Evolutionary conservation across 305 asterid species (phyloP).

Genomic region (Fraxinus angustifolia): DNA sequence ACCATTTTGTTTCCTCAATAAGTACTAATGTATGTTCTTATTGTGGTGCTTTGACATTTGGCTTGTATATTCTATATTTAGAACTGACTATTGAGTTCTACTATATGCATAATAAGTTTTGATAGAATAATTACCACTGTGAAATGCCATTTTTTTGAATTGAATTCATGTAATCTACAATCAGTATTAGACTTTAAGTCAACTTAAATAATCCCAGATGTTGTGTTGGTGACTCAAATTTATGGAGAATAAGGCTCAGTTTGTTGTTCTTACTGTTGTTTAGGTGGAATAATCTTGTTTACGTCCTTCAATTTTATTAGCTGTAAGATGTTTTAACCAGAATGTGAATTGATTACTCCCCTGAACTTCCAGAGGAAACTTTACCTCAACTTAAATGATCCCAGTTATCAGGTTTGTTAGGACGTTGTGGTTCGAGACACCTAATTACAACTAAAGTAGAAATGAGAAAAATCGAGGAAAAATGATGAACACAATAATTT

Average conservation of each 20-base stretch:
- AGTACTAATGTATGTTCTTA: conserved; percentile 19
- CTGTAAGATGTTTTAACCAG: background rate
- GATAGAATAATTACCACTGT: background rate
- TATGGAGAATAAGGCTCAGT: background rate
- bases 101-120: background rate
- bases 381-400: too few relatives aligned
- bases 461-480: too few relatives aligned
- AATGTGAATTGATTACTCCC: too few relatives aligned
- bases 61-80: conserved; percentile 16
- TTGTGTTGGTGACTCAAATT: background rate
- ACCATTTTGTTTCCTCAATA: conserved; percentile 16
- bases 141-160: background rate
- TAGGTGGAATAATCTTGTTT: background rate
- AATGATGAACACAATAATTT: too few relatives aligned
- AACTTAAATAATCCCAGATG: background rate
- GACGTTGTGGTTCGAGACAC: too few relatives aligned
- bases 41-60: background rate
- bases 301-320: background rate
- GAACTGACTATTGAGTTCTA: conserved; percentile 13
- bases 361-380: too few relatives aligned
- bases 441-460: too few relatives aligned
- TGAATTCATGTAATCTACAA: background rate
- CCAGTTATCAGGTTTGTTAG: too few relatives aligned
- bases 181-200: conserved; percentile 1
- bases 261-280: background rate